Evolutionary conservation across 2,329 filamentous ascomycete genomes (phyloP).

Genomic region (Fusarium lyarnte): DNA sequence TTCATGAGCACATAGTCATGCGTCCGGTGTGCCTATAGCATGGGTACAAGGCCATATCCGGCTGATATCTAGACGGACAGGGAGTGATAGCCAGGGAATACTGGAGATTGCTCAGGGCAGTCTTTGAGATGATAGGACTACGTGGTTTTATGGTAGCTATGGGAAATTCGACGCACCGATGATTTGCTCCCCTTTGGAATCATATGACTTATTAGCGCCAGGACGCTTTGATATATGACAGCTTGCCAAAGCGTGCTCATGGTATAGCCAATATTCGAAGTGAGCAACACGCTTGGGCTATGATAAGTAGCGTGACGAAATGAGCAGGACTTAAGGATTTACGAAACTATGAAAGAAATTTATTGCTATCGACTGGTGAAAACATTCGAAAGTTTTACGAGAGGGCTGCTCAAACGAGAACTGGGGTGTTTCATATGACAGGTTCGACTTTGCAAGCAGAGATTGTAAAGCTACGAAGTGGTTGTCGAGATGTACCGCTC

Average conservation of each 20-base stretch:
- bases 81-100: background rate
- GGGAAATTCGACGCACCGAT: background rate
- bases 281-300: background rate
- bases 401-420: background rate
- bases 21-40: background rate
- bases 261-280: background rate
- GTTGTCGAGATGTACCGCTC: background rate
- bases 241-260: background rate
- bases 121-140: background rate
- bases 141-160: no score
- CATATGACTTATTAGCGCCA: background rate
- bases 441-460: background rate
- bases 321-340: background rate
- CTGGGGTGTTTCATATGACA: background rate
- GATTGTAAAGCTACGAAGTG: background rate
- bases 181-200: background rate
- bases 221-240: background rate
- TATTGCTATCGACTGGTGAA: background rate
- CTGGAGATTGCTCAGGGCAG: background rate
- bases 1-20: conserved; percentile 36
- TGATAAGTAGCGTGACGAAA: background rate
- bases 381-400: background rate
- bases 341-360: conserved; percentile 1
- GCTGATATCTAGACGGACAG: background rate
- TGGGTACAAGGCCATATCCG: background rate